Base-by-base conservation (phyloP, 371 early-diverging fungal species). In the Actinomucor elegans region DNA sequence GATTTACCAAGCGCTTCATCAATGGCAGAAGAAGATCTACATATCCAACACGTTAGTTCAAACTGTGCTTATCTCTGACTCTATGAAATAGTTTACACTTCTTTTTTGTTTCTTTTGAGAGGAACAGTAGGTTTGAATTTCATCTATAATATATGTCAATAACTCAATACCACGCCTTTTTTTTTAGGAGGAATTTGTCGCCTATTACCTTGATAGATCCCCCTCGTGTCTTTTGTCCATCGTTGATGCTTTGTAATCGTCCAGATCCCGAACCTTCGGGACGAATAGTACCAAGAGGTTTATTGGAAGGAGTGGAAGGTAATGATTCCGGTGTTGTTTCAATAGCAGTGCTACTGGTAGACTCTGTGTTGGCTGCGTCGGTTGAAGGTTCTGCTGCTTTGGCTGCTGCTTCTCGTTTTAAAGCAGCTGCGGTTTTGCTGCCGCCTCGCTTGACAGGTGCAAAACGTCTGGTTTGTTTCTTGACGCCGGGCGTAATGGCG, bases 51-150 rank as follows among this genome's bases (percentile, higher is more conserved):
- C 35, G 17, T n/a, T 34, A 17, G 4, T 4, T 4, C 35, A 34
- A 34, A 34, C 5, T 34, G 35, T 11, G 12, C 5, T 11, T 12
- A 26, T 27, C 4, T 34, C 35, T 3, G 4, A n/a, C 35, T 5
- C 2, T 1, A 6, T 17, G 12, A 11, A 34, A 12, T 32, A 15
- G 23, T 77, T 52, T 71, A 81, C 84, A 73, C 75, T 66, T 79
- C 83, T 64, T 83, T 83, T 64, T 84, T 84, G 52, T 79, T 80
- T 62, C 86, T 73, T 53, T 74, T 81, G 1, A 77, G 52, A 2
- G 87, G 85, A 15, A 86, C 67, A 0, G 81, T 85, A 12, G 87
- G 87, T 44, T 79, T 76, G 55, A 86, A 86, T 66, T 85, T 85
- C 71, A 81, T 71, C 81, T 83, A 67, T 29, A 23, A 12, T 23